Base-by-base conservation (phyloP, 2,329 filamentous ascomycete species). In the Didymella sp. region DNA sequence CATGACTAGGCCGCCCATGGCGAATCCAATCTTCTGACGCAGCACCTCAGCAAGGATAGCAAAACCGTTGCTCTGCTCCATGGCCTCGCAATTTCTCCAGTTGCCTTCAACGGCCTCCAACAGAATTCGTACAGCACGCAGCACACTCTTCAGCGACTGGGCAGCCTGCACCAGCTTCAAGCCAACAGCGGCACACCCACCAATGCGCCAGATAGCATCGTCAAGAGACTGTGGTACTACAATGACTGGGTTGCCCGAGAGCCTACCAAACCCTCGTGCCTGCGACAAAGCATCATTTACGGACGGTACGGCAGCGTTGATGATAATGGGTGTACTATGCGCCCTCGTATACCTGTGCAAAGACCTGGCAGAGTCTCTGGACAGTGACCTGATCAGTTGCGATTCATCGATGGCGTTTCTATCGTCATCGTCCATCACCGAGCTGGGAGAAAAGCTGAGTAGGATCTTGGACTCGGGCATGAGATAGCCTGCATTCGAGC, bases 21-120 rank as follows among this genome's bases (percentile, higher is more conserved):
- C 78, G 45, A 77, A 70, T 5, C 89, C 89, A 28, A 96, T 81
- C 73, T 96, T 97, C 51, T 91, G 90, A 51, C 92, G 88, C 22
- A 99, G 78, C 17, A 98, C 82, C 75, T 92, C 87, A 37, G 90
- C 90, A 47, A 99, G 79, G 31, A 98, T 90, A 24, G 91, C 89
- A 72, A 97, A 99, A 0, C 94, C 96, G 65, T 96, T 95, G 58
- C 96, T 92, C 68, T 91, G 88, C 75, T 99, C 95, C 90, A 99
- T 97, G 24, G 95, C 93, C 74, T 99, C 96, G 65, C 95, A 98
- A 64, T 98, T 98, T 62, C 95, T 86, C 95, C 96, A 99, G 72
- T 90, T 98, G 62, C 90, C 89, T 63, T 90, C 89, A 46, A 97
- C 90, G 58, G 91, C 91, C 62, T 90, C 87, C 60, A 97, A 92